phyloP scores from a whole-genome alignment of 2,329 filamentous ascomycete species.

The Neonectria ditissima region DNA sequence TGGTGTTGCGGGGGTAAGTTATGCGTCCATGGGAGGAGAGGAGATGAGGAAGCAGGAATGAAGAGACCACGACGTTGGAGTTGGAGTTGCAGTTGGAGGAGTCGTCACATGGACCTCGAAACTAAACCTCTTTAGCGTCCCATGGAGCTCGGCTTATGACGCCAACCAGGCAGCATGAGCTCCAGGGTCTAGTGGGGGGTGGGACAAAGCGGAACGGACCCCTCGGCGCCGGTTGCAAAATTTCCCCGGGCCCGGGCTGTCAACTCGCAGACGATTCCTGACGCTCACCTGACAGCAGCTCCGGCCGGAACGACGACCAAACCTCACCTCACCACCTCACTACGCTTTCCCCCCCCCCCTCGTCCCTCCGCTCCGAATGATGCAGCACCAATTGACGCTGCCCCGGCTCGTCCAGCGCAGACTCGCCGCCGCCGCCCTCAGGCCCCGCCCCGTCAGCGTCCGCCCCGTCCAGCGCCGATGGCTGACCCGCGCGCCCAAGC shows the following conservation, averaged over 20 bases:
- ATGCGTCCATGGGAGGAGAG: not conserved
- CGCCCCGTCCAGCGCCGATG: conserved; percentile 56
- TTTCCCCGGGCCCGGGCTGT: conserved; percentile 42
- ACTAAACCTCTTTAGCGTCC: conserved; percentile 16
- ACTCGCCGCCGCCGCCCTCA: conserved; percentile 40
- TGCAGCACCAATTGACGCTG: conserved; percentile 38
- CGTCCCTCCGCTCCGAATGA: not conserved
- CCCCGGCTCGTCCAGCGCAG: conserved; percentile 43
- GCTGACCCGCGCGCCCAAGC: conserved; percentile 66
- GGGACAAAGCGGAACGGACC: not conserved
- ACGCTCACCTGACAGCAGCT: conserved; percentile 38
- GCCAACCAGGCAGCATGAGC: conserved; percentile 34
- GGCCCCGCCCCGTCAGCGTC: conserved; percentile 29
- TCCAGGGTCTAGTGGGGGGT: not conserved
- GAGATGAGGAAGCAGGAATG: not conserved
- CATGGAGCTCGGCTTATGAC: conserved; percentile 38
- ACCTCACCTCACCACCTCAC: too few species aligned
- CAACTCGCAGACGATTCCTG: conserved; percentile 7
- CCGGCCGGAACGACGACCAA: too few species aligned
- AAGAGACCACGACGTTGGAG: conserved; percentile 12
- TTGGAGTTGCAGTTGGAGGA: too few species aligned
- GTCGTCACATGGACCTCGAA: conserved; percentile 40
- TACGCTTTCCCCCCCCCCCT: too few species aligned
- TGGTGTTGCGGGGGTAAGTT: conserved; percentile 19
- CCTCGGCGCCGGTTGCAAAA: conserved; percentile 42